phyloP scores from a whole-genome alignment of 1,284 basidiomycete genomes.

The Ustilago esculenta region DNA sequence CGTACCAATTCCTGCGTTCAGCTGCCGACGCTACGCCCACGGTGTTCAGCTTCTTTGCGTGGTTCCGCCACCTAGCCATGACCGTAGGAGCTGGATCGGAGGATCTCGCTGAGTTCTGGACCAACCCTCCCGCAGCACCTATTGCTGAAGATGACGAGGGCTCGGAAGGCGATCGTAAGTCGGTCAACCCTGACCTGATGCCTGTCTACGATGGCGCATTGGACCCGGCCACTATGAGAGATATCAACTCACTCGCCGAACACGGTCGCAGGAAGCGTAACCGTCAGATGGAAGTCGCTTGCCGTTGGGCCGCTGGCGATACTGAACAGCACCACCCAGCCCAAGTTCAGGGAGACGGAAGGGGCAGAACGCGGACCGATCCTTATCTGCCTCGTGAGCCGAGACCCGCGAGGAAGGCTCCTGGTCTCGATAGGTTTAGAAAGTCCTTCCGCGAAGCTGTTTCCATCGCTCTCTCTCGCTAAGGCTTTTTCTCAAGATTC shows the following conservation, averaged over 20 bases:
- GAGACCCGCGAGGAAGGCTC: conserved; percentile 37
- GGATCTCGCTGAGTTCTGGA: conserved; percentile 56
- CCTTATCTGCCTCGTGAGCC: conserved; percentile 58
- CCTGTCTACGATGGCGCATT: conserved; percentile 26
- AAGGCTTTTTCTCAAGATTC: too few relatives aligned
- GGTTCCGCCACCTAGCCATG: conserved; percentile 61
- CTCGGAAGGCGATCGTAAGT: conserved; percentile 27
- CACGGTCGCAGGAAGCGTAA: conserved; percentile 55
- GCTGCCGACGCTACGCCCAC: conserved; percentile 44
- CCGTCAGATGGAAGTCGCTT: conserved; percentile 61
- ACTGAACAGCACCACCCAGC: conserved; percentile 58
- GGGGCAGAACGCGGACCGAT: conserved; percentile 55
- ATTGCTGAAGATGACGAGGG: conserved; percentile 13
- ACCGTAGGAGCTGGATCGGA: conserved; percentile 53
- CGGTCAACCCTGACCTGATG: conserved; percentile 19
- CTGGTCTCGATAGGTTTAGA: conserved; percentile 47
- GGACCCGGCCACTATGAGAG: conserved; percentile 46
- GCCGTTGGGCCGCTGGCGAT: conserved; percentile 63
- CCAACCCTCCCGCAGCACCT: conserved; percentile 36
- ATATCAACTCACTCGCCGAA: conserved; percentile 51
- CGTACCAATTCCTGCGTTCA: conserved; percentile 54
- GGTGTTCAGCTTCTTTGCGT: conserved; percentile 61
- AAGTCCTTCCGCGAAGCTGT: conserved; percentile 59
- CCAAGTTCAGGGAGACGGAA: conserved; percentile 59
- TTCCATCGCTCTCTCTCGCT: conserved; percentile 45